Evolutionary conservation across 78 protist species (phyloP).

Genomic region (Chrysochromulina parva): DNA sequence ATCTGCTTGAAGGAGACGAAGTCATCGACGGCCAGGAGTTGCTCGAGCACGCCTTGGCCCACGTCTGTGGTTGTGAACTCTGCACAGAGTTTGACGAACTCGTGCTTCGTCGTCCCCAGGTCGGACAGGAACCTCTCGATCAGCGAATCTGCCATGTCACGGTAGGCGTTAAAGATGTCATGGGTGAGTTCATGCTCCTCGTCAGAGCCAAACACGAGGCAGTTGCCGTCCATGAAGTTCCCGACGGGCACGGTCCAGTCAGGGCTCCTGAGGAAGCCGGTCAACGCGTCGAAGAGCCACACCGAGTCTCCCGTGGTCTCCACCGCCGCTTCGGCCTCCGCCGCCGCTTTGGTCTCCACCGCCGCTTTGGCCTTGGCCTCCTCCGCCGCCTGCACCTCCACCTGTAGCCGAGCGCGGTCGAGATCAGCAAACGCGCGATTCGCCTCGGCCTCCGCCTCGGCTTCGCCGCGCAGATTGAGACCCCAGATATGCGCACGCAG

Average conservation of each 20-base stretch:
- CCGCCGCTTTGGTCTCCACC: no score
- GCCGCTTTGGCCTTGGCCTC: no score
- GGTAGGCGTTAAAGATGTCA: constrained; percentile 7
- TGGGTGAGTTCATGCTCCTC: constrained; percentile 36
- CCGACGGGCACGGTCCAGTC: not conserved
- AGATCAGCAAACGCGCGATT: no score
- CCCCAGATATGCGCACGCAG: no score
- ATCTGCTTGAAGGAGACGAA: constrained; percentile 44
- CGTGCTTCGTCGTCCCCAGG: not conserved
- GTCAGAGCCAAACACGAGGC: constrained; percentile 27
- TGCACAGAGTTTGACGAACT: not conserved
- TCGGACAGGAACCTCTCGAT: constrained; percentile 8
- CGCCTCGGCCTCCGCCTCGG: no score
- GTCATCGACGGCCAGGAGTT: constrained; percentile 49
- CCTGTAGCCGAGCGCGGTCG: no score
- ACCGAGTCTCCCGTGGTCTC: not conserved
- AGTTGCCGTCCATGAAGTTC: constrained; percentile 49
- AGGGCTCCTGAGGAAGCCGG: not conserved
- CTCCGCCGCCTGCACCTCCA: no score
- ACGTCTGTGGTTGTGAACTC: not conserved
- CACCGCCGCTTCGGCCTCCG: no score
- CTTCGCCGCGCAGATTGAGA: no score
- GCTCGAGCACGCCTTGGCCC: not conserved
- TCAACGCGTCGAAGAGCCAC: not conserved
- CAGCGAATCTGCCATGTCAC: constrained; percentile 32